Evolutionary conservation across 768 basidiomycete genomes (phyloP), one percentile per base, ranked within the genome.

Genomic region (Pluteus cervinus): DNA sequence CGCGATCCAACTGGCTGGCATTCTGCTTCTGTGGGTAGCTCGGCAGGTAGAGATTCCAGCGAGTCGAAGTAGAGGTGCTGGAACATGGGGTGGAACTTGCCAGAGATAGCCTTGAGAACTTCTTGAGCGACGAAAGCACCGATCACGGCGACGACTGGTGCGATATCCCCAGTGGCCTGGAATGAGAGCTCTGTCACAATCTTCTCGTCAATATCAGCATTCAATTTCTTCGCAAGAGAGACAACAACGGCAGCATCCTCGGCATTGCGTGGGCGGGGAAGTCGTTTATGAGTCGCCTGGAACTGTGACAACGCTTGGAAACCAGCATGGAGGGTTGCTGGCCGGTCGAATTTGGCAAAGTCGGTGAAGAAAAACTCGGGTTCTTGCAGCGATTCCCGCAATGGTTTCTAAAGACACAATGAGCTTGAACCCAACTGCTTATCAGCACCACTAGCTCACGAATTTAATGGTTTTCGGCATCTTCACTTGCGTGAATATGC

Each of bases 91-190:
- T 94, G 88, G 70, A 99, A 99, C 66, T 99, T 99, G 43, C 91
- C 90, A 26, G 92, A 92, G 60, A 84, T 86, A 2, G 94, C 93
- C 62, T 99, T 99, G 49, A 99, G 73, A 15, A 91, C 87, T 56
- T 99, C 96, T 60, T 99, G 96, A 6, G 94, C 96, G 37, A 97
- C 91, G 53, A 98, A 98, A 3, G 91, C 96, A 46, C 96, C 96
- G 42, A 97, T 75, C 35, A 98, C 91, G 12, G 96, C 94, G 40
- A 85, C 77, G 41, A 98, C 65, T 11, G 96, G 94, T 14, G 92
- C 73, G 24, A 99, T 54, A 51, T 96, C 89, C 3, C 96, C 96
- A 8, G 76, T 70, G 0, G 96, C 91, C 57, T 99, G 93, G 62
- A 80, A 98, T 1, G 93, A 67, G 7, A 99, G 67, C 57, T 96